Conservation (phyloP, 1,284 basidiomycete species). For the Neolentinus lepideus region DNA sequence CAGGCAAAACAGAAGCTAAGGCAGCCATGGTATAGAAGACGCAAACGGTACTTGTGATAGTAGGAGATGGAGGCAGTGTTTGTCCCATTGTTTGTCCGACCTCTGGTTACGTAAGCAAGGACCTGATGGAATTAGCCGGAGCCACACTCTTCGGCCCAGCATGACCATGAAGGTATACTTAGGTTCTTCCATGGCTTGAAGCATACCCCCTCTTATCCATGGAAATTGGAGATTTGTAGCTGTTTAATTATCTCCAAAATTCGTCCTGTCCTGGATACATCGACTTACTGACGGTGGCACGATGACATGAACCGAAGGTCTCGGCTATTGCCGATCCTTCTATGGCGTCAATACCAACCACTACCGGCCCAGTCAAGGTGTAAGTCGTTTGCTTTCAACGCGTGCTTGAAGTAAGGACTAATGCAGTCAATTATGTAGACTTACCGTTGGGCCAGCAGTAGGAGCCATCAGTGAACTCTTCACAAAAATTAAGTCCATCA, state of each 20-base stretch:
- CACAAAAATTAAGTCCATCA: slow-evolving; percentile 78
- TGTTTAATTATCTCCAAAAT: too few species aligned
- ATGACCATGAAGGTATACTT: not conserved
- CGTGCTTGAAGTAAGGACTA: not conserved
- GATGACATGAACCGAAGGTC: not conserved
- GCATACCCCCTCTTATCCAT: too few species aligned
- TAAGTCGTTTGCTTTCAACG: not conserved
- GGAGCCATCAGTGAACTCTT: slow-evolving; percentile 73
- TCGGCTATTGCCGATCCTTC: not conserved
- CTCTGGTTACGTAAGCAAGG: too few species aligned
- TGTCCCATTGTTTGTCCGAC: too few species aligned
- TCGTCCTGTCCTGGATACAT: too few species aligned
- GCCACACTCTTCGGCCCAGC: not conserved
- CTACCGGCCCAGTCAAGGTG: not conserved
- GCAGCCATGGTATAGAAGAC: not conserved
- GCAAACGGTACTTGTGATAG: too few species aligned
- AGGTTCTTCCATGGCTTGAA: too few species aligned
- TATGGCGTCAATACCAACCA: not conserved
- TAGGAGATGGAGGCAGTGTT: too few species aligned
- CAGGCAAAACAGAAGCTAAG: slow-evolving; percentile 40
- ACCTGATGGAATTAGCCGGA: not conserved
- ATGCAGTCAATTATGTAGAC: slow-evolving; percentile 31
- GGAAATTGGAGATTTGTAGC: too few species aligned
- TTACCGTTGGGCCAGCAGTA: slow-evolving; percentile 83
- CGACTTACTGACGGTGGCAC: too few species aligned